Evolutionary conservation across 108 stramenopile species (phyloP), one percentile per base, ranked within the genome.

Genomic region (Conticribra guillardii): DNA sequence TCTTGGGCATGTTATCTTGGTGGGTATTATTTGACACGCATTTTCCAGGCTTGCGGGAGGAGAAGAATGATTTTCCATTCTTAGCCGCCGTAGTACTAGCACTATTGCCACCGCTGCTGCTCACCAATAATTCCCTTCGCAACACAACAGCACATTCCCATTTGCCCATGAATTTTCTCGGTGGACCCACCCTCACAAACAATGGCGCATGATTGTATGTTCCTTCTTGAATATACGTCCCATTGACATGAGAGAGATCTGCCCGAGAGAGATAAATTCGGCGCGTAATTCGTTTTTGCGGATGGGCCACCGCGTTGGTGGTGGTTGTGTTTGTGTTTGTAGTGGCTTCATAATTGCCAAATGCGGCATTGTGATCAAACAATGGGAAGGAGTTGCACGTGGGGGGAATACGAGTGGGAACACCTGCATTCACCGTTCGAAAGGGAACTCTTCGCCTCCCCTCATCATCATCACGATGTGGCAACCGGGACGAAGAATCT

Each of bases 91-190:
- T n/a, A n/a, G n/a, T n/a, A n/a, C n/a, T n/a, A n/a, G n/a, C n/a
- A n/a, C n/a, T n/a, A n/a, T n/a, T 30, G 24, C 2, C 31, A 3
- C n/a, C 41, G 0, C 48, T 54, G 0, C 30, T 37, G 34, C 16
- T 31, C 16, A 1, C 29, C 41, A 7, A 32, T 26, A 7, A 21
- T 50, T 79, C 78, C 50, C 78, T 41, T 0, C 78, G 26, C 57
- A 79, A 29, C 9, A 71, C 78, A 31, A 79, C 70, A 32, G 63
- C 26, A 51, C 78, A 79, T 37, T 79, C 78, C 28, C 30, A 76
- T 23, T 54, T 62, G 0, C 78, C 78, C 70, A 79, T 67, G 51
- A 79, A 79, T 48, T 71, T 79, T 52, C 78, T 60, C 16, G 78
- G 78, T 3, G 64, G 64, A 47, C 78, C 78, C 0, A 60, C 70